phyloP scores from a whole-genome alignment of 2,329 filamentous ascomycete genomes.

The Septoria petroselini region DNA sequence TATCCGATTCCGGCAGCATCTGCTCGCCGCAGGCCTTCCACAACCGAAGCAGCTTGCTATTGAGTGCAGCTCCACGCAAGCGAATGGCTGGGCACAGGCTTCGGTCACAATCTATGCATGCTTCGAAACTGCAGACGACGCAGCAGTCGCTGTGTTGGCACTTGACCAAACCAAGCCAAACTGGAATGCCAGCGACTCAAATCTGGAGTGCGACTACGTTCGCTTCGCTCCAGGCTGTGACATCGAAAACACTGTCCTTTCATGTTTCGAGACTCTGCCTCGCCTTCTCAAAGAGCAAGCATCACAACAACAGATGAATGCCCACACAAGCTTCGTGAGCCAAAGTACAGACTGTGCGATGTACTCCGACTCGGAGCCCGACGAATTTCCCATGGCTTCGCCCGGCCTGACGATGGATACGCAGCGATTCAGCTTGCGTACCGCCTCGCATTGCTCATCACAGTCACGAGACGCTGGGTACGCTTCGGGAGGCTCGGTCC shows the following conservation, averaged over 20 bases:
- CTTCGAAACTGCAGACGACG: conserved; percentile 16
- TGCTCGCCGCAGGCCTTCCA: conserved; percentile 12
- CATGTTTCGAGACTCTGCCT: conserved; percentile 17
- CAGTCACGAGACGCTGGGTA: conserved; percentile 16
- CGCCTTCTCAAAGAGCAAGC: conserved; percentile 1
- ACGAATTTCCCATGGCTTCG: neutral
- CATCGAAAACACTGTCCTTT: conserved; percentile 2
- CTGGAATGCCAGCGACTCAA: conserved; percentile 16
- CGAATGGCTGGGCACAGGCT: neutral
- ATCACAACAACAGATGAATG: neutral
- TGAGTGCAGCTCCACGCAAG: neutral
- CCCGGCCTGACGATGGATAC: conserved; percentile 5
- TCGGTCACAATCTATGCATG: conserved; percentile 15
- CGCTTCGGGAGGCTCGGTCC: conserved; percentile 14
- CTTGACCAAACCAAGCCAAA: conserved; percentile 17
- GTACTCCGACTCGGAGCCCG: conserved; percentile 7
- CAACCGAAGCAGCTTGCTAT: conserved; percentile 6
- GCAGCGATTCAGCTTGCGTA: conserved; percentile 7
- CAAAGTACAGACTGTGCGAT: conserved; percentile 4
- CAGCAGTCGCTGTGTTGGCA: conserved; percentile 13
- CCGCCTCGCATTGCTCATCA: conserved; percentile 11
- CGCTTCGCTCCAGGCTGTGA: conserved; percentile 14
- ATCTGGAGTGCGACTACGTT: conserved; percentile 20
- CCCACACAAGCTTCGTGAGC: conserved; percentile 2
- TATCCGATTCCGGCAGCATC: conserved; percentile 7